Evolutionary conservation across 345 rosid genomes (phyloP), one percentile per base, ranked within the genome.

Genomic region (Populus pruinosa): DNA sequence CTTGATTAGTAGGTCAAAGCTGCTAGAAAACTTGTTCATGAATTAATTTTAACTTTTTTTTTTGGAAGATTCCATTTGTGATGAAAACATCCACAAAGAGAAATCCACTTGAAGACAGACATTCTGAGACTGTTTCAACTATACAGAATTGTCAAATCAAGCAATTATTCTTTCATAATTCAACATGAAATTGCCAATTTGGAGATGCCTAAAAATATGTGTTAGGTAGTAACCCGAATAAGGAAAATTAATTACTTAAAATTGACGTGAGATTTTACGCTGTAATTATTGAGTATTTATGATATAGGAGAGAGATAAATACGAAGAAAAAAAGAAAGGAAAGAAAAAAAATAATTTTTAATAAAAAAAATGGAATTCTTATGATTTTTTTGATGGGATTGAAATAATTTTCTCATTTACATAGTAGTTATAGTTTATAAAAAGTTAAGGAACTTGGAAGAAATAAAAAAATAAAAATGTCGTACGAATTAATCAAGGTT

Each of bases 41-140:
- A 59, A 9, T 59, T 23, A 9, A 9, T n/a, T 9, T 59, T 23
- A n/a, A 3, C n/a, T n/a, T 56, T 8, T n/a, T 56, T 56, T 9
- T 6, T 59, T 14, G 33, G 56, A 70, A 71, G 64, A 71, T 53
- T 50, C 39, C 33, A 63, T 44, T 31, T 36, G 21, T 27, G 56
- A 65, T 35, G 77, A n/a, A 20, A 44, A 23, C 43, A 33, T 31
- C 71, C 77, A 74, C 63, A 44, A 63, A 74, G 68, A 35, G 16
- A 38, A 61, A 61, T 59, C 27, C 56, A 62, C 39, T 41, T 62
- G 38, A 61, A 65, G 70, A 65, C 70, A 65, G 70, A 65, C 70
- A 75, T 65, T 43, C 50, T 31, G 31, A 16, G 49, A 62, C 59
- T 18, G 70, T 74, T 61, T 63, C 18, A 43, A 43, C 8, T 43